These are phyloP conservation scores for Morella rubra DNA, from an alignment of 306 rosid genomes.

Conservation along the genomic window DNA sequence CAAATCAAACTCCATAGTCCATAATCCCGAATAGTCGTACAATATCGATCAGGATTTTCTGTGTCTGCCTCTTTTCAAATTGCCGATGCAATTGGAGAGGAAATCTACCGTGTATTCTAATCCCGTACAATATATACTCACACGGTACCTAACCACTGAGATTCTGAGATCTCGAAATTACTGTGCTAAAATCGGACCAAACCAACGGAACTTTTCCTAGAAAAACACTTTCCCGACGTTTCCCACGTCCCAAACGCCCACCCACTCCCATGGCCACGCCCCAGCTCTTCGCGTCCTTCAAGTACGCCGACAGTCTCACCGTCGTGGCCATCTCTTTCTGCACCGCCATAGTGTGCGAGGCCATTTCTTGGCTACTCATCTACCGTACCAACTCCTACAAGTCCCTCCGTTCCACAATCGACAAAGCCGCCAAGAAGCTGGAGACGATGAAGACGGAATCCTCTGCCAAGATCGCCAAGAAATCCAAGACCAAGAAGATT, in stretches of 20 bases:
- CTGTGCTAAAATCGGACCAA: slow-evolving; percentile 2
- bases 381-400: slow-evolving; percentile 96
- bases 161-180: no score
- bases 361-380: slow-evolving; percentile 93
- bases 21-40: no score
- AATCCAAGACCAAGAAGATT: slow-evolving; percentile 93
- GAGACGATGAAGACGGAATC: slow-evolving; percentile 92
- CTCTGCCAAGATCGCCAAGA: slow-evolving; percentile 40
- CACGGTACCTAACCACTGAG: no score
- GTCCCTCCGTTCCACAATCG: slow-evolving; percentile 90
- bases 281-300: slow-evolving; percentile 57
- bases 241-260: neutral
- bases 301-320: slow-evolving; percentile 75
- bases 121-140: no score
- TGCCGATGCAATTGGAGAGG: no score
- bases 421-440: slow-evolving; percentile 94
- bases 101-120: no score
- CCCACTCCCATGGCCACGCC: slow-evolving; percentile 36
- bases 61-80: no score
- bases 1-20: no score
- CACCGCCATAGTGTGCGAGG: slow-evolving; percentile 92
- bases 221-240: slow-evolving; percentile 15
- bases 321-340: slow-evolving; percentile 91
- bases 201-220: neutral
- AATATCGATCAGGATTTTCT: no score